Evolutionary conservation across 192 early-diverging fungal species (phyloP).

Genomic region (Entomortierella chlamydospora): DNA sequence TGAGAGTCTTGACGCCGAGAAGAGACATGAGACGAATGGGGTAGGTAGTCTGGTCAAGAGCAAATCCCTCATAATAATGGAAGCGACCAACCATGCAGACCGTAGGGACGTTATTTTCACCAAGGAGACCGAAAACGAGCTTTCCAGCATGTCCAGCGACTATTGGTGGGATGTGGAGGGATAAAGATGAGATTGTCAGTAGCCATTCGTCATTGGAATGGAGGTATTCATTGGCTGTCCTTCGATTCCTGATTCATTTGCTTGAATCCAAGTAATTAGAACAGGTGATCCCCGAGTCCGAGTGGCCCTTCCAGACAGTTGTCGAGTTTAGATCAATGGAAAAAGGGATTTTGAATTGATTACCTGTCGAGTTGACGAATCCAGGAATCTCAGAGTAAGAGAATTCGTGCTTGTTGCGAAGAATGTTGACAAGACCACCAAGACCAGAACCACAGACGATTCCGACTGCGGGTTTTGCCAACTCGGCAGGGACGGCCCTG

Average conservation of each 20-base stretch:
- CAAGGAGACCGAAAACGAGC: slow-evolving; percentile 87
- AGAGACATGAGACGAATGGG: slow-evolving; percentile 89
- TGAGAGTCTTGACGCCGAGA: slow-evolving; percentile 80
- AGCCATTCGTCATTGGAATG: no score
- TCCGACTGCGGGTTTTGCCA: slow-evolving; percentile 70
- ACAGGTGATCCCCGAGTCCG: no score
- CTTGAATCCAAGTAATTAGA: neutral
- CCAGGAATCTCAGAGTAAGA: slow-evolving; percentile 86
- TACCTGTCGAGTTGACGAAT: slow-evolving; percentile 83
- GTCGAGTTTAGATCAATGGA: no score
- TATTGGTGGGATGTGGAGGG: slow-evolving; percentile 5
- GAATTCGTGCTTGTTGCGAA: slow-evolving; percentile 71
- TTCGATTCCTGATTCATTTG: neutral
- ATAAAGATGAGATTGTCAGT: no score
- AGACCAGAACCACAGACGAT: slow-evolving; percentile 90
- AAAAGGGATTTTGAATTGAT: slow-evolving; percentile 4
- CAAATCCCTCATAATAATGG: slow-evolving; percentile 93
- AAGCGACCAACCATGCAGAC: slow-evolving; percentile 92
- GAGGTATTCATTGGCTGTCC: neutral
- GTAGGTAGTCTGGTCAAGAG: slow-evolving; percentile 80
- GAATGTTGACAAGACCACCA: slow-evolving; percentile 79
- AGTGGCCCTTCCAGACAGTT: no score
- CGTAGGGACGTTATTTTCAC: slow-evolving; percentile 67
- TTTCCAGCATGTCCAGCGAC: slow-evolving; percentile 81
- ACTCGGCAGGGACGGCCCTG: slow-evolving; percentile 44